These are phyloP conservation scores for Quercus dentata DNA, from an alignment of 306 rosid species.

Conservation along the genomic window DNA sequence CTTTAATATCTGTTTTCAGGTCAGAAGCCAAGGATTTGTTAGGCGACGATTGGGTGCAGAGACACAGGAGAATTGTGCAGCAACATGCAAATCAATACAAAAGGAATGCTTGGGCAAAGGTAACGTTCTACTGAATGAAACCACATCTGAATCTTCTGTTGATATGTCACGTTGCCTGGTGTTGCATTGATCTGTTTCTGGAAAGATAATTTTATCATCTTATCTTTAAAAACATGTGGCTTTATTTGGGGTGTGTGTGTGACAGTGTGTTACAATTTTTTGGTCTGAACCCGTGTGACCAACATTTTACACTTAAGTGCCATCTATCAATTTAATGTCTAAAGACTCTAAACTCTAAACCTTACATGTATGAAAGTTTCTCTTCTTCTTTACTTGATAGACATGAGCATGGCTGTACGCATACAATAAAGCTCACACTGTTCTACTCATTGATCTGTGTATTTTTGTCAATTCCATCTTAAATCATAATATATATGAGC, in stretches of 20 bases:
- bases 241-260: background rate
- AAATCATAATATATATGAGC: background rate
- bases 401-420: background rate
- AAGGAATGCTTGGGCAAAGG: constrained; percentile 96
- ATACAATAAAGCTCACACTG: background rate
- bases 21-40: constrained; percentile 99
- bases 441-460: background rate
- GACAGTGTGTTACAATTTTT: background rate
- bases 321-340: too few species aligned
- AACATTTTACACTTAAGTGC: background rate
- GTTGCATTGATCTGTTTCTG: constrained; percentile 5
- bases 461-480: background rate
- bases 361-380: background rate
- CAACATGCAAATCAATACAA: constrained; percentile 97
- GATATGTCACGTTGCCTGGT: constrained; percentile 9
- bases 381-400: background rate
- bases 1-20: constrained; percentile 39
- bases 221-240: background rate
- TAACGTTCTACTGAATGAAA: constrained; percentile 6
- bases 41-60: constrained; percentile 98
- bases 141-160: background rate
- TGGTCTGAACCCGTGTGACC: too few species aligned
- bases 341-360: too few species aligned
- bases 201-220: background rate
- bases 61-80: constrained; percentile 89